These are phyloP conservation scores for Candida maesae DNA, from an alignment of 805 yeast genomes.

Conservation along the genomic window DNA sequence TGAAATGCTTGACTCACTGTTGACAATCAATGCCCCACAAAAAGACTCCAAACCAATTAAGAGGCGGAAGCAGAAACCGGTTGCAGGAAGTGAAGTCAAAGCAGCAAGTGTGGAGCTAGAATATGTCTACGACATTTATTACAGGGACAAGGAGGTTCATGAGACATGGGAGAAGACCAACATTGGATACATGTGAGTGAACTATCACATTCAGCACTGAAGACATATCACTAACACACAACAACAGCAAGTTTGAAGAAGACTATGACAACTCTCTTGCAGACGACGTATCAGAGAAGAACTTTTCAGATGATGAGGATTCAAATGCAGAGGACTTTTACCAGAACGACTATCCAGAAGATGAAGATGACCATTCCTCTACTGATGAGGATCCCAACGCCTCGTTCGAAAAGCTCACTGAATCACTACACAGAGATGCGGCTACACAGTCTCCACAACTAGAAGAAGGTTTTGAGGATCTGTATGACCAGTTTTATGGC, in stretches of 20 bases:
- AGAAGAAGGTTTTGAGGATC: conserved; percentile 29
- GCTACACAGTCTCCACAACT: conserved; percentile 8
- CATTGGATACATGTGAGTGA: conserved; percentile 34
- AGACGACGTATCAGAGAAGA: conserved; percentile 36
- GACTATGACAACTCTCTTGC: conserved; percentile 32
- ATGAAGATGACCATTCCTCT: conserved; percentile 60
- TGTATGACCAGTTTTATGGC: conserved; percentile 72
- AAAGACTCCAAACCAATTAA: conserved; percentile 19
- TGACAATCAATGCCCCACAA: conserved; percentile 33
- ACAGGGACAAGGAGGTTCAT: conserved; percentile 60
- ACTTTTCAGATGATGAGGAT: conserved; percentile 68
- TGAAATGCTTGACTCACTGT: conserved; percentile 68
- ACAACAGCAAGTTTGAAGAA: conserved; percentile 35
- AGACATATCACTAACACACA: neutral
- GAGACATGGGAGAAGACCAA: conserved; percentile 36
- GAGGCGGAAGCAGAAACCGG: conserved; percentile 25
- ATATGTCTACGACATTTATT: conserved; percentile 89
- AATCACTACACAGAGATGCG: conserved; percentile 14
- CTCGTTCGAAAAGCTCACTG: conserved; percentile 17
- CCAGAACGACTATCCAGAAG: conserved; percentile 92
- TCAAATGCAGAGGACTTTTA: conserved; percentile 91
- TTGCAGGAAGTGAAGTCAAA: conserved; percentile 2
- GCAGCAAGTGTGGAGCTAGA: conserved; percentile 41
- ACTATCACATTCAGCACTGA: neutral
- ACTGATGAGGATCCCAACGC: conserved; percentile 17